phyloP scores from a whole-genome alignment of 2,329 filamentous ascomycete genomes.

The Calonectria multiphialidica region DNA sequence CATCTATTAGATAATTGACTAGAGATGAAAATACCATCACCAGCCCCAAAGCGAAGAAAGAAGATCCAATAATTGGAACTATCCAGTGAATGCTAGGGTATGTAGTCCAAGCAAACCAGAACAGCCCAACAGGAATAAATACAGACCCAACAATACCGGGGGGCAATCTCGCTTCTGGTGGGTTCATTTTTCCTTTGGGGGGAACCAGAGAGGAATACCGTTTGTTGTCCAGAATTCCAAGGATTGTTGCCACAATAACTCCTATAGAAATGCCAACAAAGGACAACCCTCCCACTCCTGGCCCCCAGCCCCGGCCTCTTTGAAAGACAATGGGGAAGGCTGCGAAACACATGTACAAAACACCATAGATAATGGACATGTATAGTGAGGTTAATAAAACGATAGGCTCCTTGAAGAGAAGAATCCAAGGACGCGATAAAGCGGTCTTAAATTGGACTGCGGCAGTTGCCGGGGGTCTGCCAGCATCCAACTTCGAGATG shows the following conservation, averaged over 20 bases:
- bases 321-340: slow-evolving; percentile 16
- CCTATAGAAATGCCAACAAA: slow-evolving; percentile 2
- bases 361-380: slow-evolving; percentile 11
- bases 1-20: slow-evolving; percentile 9
- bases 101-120: slow-evolving; percentile 15
- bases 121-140: neutral
- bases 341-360: slow-evolving; percentile 8
- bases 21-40: neutral
- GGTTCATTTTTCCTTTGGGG: neutral
- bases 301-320: slow-evolving; percentile 1
- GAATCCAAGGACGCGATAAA: slow-evolving; percentile 4
- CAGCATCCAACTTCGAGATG: slow-evolving; percentile 8
- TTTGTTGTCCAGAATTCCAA: neutral
- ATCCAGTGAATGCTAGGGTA: neutral
- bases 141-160: neutral
- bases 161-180: neutral
- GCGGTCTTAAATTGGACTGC: neutral
- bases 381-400: slow-evolving; percentile 3
- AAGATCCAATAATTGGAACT: slow-evolving; percentile 8
- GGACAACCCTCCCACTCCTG: neutral
- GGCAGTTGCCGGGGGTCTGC: neutral
- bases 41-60: neutral
- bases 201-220: neutral
- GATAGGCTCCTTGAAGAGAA: slow-evolving; percentile 6
- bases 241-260: neutral